phyloP scores from a whole-genome alignment of 2,329 filamentous ascomycete genomes.

The Tolypocladium amazonense region DNA sequence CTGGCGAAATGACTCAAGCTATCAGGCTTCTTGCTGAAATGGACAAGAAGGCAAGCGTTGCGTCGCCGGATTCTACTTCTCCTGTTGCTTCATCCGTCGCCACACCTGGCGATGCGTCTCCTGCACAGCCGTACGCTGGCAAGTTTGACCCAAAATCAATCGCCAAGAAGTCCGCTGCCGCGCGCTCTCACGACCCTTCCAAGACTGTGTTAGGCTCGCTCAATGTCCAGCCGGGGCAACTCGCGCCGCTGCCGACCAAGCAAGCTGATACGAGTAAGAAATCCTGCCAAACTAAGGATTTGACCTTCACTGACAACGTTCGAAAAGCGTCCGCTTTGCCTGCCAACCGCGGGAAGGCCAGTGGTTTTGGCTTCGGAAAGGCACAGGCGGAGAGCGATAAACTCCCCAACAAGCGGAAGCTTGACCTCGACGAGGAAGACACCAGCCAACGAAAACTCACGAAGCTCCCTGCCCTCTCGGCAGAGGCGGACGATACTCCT shows the following conservation, averaged over 20 bases:
- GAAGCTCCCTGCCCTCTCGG: conserved; percentile 70
- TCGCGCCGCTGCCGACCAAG: conserved; percentile 17
- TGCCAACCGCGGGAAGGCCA: conserved; percentile 63
- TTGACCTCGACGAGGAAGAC: conserved; percentile 84
- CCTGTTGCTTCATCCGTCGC: conserved; percentile 40
- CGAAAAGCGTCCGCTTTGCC: conserved; percentile 42
- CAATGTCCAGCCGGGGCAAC: conserved; percentile 25
- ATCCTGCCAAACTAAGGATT: not conserved
- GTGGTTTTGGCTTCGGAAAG: conserved; percentile 75
- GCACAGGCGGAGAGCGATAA: conserved; percentile 55
- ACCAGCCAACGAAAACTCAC: conserved; percentile 78
- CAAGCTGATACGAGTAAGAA: conserved; percentile 25
- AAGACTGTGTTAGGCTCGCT: conserved; percentile 38
- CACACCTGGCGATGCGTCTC: conserved; percentile 37
- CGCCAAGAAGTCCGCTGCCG: conserved; percentile 62
- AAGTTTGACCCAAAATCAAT: conserved; percentile 86
- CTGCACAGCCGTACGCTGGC: conserved; percentile 54
- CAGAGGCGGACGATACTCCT: conserved; percentile 51
- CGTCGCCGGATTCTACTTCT: conserved; percentile 33
- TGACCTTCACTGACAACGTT: conserved; percentile 12
- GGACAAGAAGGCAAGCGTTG: conserved; percentile 54
- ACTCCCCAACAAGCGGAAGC: conserved; percentile 56
- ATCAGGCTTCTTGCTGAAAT: conserved; percentile 62
- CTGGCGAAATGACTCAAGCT: conserved; percentile 50
- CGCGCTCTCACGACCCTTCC: conserved; percentile 42